Base-by-base conservation (phyloP, 805 yeast species). In the Cephaloascus fragrans region DNA sequence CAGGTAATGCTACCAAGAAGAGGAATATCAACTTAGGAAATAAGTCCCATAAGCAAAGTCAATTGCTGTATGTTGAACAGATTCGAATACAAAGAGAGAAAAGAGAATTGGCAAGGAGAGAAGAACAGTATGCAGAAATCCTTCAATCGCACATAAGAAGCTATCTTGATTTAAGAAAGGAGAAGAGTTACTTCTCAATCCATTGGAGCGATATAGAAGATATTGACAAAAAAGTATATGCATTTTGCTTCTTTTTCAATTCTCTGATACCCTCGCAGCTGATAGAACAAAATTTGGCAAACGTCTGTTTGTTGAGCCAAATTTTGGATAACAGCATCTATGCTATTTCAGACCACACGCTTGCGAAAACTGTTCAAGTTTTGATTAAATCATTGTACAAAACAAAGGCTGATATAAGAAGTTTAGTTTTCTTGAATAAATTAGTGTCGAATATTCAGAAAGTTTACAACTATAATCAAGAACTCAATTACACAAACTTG, bases 31-130 rank as follows among this genome's bases (percentile, higher is more conserved):
- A n/a, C n/a, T n/a, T n/a, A n/a, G n/a, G n/a, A n/a, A n/a, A n/a
- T n/a, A n/a, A n/a, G n/a, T n/a, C n/a, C n/a, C n/a, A n/a, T n/a
- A n/a, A n/a, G n/a, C n/a, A n/a, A n/a, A n/a, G n/a, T n/a, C n/a
- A n/a, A n/a, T n/a, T n/a, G n/a, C n/a, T n/a, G n/a, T n/a, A n/a
- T n/a, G n/a, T n/a, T n/a, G n/a, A n/a, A n/a, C n/a, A n/a, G n/a
- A n/a, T n/a, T n/a, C n/a, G n/a, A n/a, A n/a, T 61, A 32, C 87
- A 84, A 44, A 67, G 97, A 32, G 69, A 67, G 41, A 71, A 69
- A 42, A 70, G 97, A 41, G 88, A 83, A 41, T 54, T 61, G 26
- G 69, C 62, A 14, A 67, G 84, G 18, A 49, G 54, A 12, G 71
- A 67, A 37, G 73, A 69, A 32, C 62, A 56, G 29, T 73, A 85